Evolutionary conservation across 176 grass and related monocot species (phyloP).

Genomic region (Luzula sylvatica): DNA sequence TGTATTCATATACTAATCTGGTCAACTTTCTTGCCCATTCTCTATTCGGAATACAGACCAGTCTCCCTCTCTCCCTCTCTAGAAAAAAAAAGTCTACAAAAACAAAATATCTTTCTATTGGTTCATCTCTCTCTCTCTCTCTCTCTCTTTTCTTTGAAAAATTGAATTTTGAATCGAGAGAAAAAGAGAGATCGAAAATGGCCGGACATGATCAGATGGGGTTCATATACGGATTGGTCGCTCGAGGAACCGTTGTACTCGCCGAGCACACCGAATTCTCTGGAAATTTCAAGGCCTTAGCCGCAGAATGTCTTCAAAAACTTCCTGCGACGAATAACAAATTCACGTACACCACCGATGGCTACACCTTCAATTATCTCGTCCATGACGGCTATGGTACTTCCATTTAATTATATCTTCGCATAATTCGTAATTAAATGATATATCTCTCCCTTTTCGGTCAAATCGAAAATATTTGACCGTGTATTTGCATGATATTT

Average conservation of each 20-base stretch:
- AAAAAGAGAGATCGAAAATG: conserved; percentile 19
- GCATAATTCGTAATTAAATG: no score
- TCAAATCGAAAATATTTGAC: no score
- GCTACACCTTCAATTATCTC: conserved; percentile 88
- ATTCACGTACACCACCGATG: conserved; percentile 76
- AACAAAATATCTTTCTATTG: background rate
- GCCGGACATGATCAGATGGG: conserved; percentile 15
- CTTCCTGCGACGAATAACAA: conserved; percentile 72
- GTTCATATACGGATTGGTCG: conserved; percentile 79
- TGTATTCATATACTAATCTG: background rate
- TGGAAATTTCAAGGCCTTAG: conserved; percentile 81
- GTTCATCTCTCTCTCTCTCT: background rate
- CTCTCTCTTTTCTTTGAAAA: background rate
- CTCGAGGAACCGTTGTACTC: conserved; percentile 58
- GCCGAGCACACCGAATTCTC: conserved; percentile 76
- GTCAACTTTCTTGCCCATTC: background rate
- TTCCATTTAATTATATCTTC: background rate
- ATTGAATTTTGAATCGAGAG: background rate
- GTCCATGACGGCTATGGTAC: conserved; percentile 61
- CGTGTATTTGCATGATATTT: background rate
- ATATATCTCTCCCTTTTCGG: background rate
- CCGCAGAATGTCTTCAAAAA: conserved; percentile 55
- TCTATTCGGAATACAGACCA: background rate
- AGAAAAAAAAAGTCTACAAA: no score
- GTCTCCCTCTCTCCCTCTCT: background rate